phyloP scores from a whole-genome alignment of 2,329 filamentous ascomycete species.

The Arthrinium phaeospermum region DNA sequence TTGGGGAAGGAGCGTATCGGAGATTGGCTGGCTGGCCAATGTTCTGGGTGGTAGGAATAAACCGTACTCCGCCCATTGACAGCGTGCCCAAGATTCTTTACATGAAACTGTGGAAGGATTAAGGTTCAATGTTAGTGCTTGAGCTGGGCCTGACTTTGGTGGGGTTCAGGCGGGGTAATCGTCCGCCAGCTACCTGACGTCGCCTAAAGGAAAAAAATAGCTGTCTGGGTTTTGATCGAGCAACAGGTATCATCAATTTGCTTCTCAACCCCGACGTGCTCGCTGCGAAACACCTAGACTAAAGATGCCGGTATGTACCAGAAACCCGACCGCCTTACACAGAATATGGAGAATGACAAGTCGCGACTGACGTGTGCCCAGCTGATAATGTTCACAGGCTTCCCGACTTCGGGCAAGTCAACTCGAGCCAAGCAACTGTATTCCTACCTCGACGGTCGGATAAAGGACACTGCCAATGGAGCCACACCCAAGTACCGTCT shows the following conservation, averaged over 20 bases:
- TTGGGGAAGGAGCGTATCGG: too few species aligned
- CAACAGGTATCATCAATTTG: background rate
- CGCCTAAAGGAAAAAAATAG: background rate
- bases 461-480: conserved; percentile 43
- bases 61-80: background rate
- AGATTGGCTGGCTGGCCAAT: too few species aligned
- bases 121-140: background rate
- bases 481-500: conserved; percentile 61
- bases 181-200: background rate
- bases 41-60: too few species aligned
- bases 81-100: background rate
- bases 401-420: conserved; percentile 73
- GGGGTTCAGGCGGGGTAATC: conserved; percentile 10
- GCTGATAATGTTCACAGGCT: conserved; percentile 71
- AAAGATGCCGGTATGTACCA: background rate
- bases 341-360: background rate
- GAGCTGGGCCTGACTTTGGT: background rate
- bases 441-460: conserved; percentile 65
- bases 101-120: background rate
- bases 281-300: background rate
- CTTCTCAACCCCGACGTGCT: background rate
- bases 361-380: conserved; percentile 36
- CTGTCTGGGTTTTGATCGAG: background rate
- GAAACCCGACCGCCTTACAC: background rate
- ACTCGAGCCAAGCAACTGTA: conserved; percentile 70